Evolutionary conservation across 768 basidiomycete genomes (phyloP).

Genomic region (Cystobasidium onofrii): DNA sequence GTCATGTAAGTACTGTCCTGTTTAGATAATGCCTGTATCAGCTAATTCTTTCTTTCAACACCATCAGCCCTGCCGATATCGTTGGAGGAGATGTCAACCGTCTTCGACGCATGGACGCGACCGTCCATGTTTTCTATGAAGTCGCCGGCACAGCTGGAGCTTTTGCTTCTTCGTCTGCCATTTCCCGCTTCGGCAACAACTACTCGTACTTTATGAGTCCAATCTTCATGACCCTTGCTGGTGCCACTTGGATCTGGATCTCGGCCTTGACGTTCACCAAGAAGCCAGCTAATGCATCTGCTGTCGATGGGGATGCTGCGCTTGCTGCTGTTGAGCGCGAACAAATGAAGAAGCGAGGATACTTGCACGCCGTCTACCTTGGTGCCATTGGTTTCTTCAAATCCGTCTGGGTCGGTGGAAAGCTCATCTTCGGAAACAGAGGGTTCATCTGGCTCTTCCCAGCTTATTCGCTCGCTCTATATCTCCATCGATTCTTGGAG

Average conservation of each 20-base stretch:
- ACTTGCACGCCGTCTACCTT: constrained; percentile 10
- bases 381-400: constrained; percentile 28
- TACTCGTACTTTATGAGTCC: constrained; percentile 25
- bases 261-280: constrained; percentile 3
- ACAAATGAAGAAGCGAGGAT: not conserved
- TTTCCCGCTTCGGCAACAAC: constrained; percentile 42
- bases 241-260: constrained; percentile 35
- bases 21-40: not conserved
- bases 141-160: constrained; percentile 44
- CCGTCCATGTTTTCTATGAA: constrained; percentile 42
- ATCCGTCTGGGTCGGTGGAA: constrained; percentile 22
- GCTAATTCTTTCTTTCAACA: not conserved
- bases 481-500: constrained; percentile 40
- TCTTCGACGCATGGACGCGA: constrained; percentile 41
- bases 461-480: constrained; percentile 38
- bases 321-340: not conserved
- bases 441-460: constrained; percentile 37
- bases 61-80: not conserved
- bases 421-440: constrained; percentile 25
- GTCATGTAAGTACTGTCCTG: constrained; percentile 40
- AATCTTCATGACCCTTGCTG: constrained; percentile 27
- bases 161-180: constrained; percentile 40
- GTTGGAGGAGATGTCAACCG: constrained; percentile 42
- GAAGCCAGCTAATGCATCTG: not conserved
- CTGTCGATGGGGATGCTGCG: not conserved